Base-by-base conservation (phyloP, 495 filamentous ascomycete genomes). In the Daldinia grandis region DNA sequence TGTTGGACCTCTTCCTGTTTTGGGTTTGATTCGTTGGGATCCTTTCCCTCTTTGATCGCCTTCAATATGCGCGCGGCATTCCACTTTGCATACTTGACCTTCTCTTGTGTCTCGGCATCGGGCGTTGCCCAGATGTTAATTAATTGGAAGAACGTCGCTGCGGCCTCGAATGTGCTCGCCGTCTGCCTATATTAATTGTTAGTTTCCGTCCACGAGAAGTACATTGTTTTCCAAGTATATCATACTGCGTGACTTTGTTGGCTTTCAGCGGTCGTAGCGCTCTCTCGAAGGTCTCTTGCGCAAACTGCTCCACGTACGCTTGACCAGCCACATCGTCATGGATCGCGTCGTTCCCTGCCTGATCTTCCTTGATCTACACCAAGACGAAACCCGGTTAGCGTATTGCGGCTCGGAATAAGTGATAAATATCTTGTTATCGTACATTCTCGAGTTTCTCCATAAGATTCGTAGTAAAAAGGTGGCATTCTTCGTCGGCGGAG, bases 1-100 rank as follows among this genome's bases (percentile, higher is more conserved):
- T 47, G 44, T 30, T 59, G 70, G 4, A 19, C 42, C 51, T 79
- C 77, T 31, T 71, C 69, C 9, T 68, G 80, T 58, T 85, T 87
- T 0, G 94, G 94, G 71, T 97, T 98, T 14, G 92, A 90, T 51
- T 88, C 87, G 76, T 99, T 99, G 4, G 95, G 94, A 76, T 99
- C 95, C 66, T 93, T 91, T 49, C 94, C 94, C 17, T 93, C 92
- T 78, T 92, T 95, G 69, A 97, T 86, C 1, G 95, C 96, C 81
- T 94, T 97, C 2, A 88, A 84, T 76, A 99, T 98, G 47, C 96
- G 88, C 12, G 95, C 78, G 14, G 95, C 93, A 78, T 99, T 97
- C 85, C 92, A 98, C 78, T 98, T 98, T 40, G 95, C 93, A 78
- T 91, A 99, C 77, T 94, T 97, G 78, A 94, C 92, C 81, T 97